Evolutionary conservation across 75 land plant species (phyloP), one percentile per base, ranked within the genome.

Genomic region (Pinus tabuliformis): DNA sequence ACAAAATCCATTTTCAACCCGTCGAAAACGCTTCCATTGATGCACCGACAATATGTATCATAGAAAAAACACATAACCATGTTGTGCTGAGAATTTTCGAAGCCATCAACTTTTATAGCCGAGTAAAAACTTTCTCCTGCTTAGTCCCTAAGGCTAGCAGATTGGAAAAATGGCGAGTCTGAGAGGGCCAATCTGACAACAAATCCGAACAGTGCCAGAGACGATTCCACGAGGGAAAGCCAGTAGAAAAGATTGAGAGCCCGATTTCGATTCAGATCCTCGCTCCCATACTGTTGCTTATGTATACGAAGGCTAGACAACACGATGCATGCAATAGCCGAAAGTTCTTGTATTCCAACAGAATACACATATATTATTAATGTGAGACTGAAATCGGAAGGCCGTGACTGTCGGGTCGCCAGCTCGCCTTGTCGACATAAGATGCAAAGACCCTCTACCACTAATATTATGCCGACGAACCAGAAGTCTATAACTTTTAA

Each of bases 1-100:
- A 95, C 88, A 85, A 95, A 72, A 58, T 95, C 95, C 92, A 92
- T 90, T 58, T 88, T 90, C 78, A 92, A 26, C 0, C 98, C 92
- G 75, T 92, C 90, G 59, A 90, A 95, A 24, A 95, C 80, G 85
- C 95, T 95, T 15, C 88, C 92, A 57, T 82, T 78, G 14, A 95
- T 59, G 70, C 95, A 88, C 74, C 59, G 85, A 4, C 90, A 82
- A 57, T 90, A 95, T 13, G 92, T 86, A 70, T 95, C 88, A 59
- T 91, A 94, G 82, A 94, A 90, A 81, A 94, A 94, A 3, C 1
- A 3, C 39, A 58, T 1, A 57, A 57, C 39, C 39, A 5, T 37
- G n/a, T n/a, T n/a, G n/a, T n/a, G n/a, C n/a, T 37, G 39, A 37
- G 0, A 1, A 3, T 37, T 3, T 0, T 37, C 39, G 39, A 37